Conservation (phyloP, 306 rosid species). For the Sicyos edulis region DNA sequence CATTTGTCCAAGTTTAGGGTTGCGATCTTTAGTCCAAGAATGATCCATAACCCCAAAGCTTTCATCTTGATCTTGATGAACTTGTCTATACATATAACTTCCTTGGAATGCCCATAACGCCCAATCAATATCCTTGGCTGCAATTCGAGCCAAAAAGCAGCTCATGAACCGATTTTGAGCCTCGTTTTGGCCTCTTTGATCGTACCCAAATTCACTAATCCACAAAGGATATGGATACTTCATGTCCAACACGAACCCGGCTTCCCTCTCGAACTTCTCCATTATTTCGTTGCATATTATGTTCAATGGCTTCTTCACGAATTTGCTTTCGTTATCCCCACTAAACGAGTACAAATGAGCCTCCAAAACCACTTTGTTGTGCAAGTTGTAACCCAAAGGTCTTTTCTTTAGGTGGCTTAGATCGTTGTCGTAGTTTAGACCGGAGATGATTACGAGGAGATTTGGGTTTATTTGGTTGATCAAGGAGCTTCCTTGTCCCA, state of each 20-base stretch:
- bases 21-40: constrained; percentile 28
- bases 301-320: constrained; percentile 41
- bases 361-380: constrained; percentile 21
- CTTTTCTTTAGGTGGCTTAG: constrained; percentile 28
- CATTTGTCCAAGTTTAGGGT: constrained; percentile 26
- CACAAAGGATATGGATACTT: constrained; percentile 30
- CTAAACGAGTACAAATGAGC: constrained; percentile 38
- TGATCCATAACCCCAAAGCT: constrained; percentile 31
- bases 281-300: constrained; percentile 33
- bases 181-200: constrained; percentile 19
- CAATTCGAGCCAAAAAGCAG: constrained; percentile 43
- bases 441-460: constrained; percentile 30
- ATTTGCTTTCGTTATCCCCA: constrained; percentile 25
- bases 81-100: constrained; percentile 35
- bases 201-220: constrained; percentile 43
- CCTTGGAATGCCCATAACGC: constrained; percentile 35
- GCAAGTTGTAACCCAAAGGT: constrained; percentile 22
- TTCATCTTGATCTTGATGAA: constrained; percentile 20
- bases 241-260: constrained; percentile 35
- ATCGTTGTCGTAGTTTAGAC: constrained; percentile 35
- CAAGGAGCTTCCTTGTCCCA: constrained; percentile 30
- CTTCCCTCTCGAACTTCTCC: constrained; percentile 28
- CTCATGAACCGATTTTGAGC: constrained; percentile 29
- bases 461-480: constrained; percentile 29
- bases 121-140: constrained; percentile 48